Evolutionary conservation across 1,139 yeast genomes (phyloP), one percentile per base, ranked within the genome.

Genomic region (Zygosaccharomyces pseudobailii): DNA sequence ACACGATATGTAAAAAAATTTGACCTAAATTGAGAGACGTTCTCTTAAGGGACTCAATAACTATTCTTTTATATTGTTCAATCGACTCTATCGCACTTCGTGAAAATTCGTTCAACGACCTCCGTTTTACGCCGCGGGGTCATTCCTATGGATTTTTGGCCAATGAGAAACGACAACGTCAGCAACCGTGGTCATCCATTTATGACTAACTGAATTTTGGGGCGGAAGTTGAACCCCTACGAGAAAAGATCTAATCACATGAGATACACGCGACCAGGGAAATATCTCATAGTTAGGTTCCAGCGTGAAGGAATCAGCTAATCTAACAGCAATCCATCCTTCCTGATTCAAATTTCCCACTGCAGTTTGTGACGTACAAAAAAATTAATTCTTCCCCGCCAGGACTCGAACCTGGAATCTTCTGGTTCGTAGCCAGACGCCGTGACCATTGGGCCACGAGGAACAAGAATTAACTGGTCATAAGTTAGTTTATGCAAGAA

Each of bases 341-440:
- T 13, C 17, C 17, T 13, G 17, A 13, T 13, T 13, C 17, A 13
- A 13, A 13, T 13, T 13, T 13, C 17, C 17, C 17, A 13, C 17
- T 13, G 17, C 17, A 13, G 17, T 13, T 13, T 13, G 17, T 13
- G 17, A 24, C 27, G 27, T 24, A 24, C 27, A 24, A 24, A 54
- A 47, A 75, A 73, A 66, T 63, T 7, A 54, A 69, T 74, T 75
- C 89, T 83, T 83, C 89, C 89, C 87, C 90, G 84, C 88, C 88
- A 83, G 89, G 90, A 83, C 84, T 84, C 87, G 90, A 84, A 84
- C 89, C 90, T 83, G 88, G 88, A 83, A 82, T 83, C 89, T 83
- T 82, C 87, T 82, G 88, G 88, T 83, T 79, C 88, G 88, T 82
- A 82, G 88, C 87, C 88, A 81, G 86, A 82, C 87, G 88, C 88